Conservation (phyloP, 805 yeast genomes). For the Blastobotrys terrestris region DNA sequence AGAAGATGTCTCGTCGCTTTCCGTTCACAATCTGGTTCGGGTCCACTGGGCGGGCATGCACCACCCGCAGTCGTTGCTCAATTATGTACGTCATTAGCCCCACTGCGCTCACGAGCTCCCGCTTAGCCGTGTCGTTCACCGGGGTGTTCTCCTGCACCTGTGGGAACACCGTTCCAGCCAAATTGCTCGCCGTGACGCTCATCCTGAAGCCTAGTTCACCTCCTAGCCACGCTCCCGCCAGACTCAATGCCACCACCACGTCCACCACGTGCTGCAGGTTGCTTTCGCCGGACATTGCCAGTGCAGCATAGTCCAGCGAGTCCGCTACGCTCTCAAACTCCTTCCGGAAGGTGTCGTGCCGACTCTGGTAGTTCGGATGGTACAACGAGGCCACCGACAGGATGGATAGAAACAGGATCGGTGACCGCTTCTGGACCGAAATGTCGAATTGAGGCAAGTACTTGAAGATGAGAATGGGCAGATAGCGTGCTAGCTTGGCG, state of each 20-base stretch:
- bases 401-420: constrained; percentile 15
- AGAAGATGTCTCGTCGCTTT: constrained; percentile 5
- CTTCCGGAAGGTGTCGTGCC: constrained; percentile 12
- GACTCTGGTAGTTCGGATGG: constrained; percentile 11
- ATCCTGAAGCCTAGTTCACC: constrained; percentile 20
- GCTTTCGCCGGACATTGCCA: not conserved
- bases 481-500: constrained; percentile 15
- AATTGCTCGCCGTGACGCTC: constrained; percentile 15
- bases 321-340: constrained; percentile 11
- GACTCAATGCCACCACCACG: constrained; percentile 13
- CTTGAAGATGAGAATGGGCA: constrained; percentile 19
- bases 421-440: constrained; percentile 11
- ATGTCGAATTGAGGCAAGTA: constrained; percentile 14
- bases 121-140: not conserved
- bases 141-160: not conserved
- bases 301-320: constrained; percentile 1
- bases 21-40: constrained; percentile 6
- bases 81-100: constrained; percentile 20
- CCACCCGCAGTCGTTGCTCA: constrained; percentile 20
- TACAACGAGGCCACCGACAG: constrained; percentile 17
- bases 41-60: constrained; percentile 15
- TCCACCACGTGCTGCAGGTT: constrained; percentile 5
- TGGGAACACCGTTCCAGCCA: constrained; percentile 16
- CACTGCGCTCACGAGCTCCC: constrained; percentile 13
- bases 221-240: constrained; percentile 22